Percentiles rank a stretch among this genome's conserved stretches.
Conservation (phyloP, 495 filamentous ascomycete species). For the Trichoderma virens region DNA sequence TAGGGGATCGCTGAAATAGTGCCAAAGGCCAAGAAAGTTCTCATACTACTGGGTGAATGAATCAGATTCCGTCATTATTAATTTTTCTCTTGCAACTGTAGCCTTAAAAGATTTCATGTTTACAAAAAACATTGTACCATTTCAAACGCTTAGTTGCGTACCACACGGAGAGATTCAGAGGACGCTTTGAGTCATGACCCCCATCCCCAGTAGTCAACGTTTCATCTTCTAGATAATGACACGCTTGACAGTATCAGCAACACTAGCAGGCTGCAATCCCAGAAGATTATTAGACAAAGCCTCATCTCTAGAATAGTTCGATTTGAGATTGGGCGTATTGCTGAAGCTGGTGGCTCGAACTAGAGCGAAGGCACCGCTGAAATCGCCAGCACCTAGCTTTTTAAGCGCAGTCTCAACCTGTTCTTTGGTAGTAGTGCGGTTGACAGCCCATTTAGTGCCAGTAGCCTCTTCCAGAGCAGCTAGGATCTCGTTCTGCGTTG, state of each 20-base stretch:
- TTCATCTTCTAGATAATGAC: neutral
- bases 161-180: no score
- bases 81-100: no score
- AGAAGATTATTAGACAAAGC: slow-evolving; percentile 22
- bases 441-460: slow-evolving; percentile 25
- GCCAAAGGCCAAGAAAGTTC: no score
- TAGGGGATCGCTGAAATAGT: no score
- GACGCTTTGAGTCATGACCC: no score
- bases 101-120: no score
- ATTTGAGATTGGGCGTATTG: slow-evolving; percentile 14
- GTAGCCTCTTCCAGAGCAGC: slow-evolving; percentile 39
- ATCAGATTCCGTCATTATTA: no score
- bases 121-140: no score
- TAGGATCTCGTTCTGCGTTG: slow-evolving; percentile 49
- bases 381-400: slow-evolving; percentile 18
- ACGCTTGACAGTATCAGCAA: slow-evolving; percentile 18
- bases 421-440: slow-evolving; percentile 13
- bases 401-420: slow-evolving; percentile 14
- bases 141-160: no score
- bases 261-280: slow-evolving; percentile 20
- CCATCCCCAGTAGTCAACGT: no score
- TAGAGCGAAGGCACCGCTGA: slow-evolving; percentile 20
- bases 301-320: slow-evolving; percentile 19
- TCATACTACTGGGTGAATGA: no score
- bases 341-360: slow-evolving; percentile 5